Evolutionary conservation across 1,139 yeast species (phyloP), one percentile per base, ranked within the genome.

Genomic region (Saccharomyces uvarum): DNA sequence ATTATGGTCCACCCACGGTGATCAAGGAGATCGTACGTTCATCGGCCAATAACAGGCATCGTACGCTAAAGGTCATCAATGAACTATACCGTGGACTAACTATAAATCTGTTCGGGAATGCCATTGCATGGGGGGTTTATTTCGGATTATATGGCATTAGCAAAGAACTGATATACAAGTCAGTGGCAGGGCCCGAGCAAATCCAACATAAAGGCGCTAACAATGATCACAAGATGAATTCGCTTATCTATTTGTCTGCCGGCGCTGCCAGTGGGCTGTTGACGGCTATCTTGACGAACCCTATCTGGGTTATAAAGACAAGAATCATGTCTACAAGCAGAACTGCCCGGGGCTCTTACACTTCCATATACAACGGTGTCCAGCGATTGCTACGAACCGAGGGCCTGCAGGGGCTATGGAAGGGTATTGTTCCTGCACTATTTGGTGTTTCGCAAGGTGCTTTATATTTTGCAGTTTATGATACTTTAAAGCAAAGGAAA

Each of bases 241-340:
- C 72, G 1, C 49, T 60, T 42, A 54, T 63, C 52, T 83, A 81
- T 63, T 63, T 83, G 49, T 54, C 72, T 2, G 73, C 86, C 51
- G 85, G 88, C 1, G 76, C 81, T 50, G 58, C 75, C 3, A 91
- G 98, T 0, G 99, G 99, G 0, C 65, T 83, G 31, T 64, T 83
- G 8, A 89, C 97, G 0, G 79, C 95, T 0, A 59, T 88, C 0
- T 52, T 87, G 14, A 91, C 99, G 0, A 93, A 90, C 68, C 99
- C 99, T 0, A 79, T 93, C 38, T 93, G 99, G 99, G 98, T 93
- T 32, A 89, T 93, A 46, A 93, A 93, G 70, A 93, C 99, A 0
- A 76, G 98, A 56, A 85, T 91, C 59, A 75, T 93, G 62, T 83
- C 90, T 24, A 75, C 88, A 1, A 73, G 81, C 14, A 72, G 75